phyloP scores from a whole-genome alignment of 441 rosid genomes.

The Rhodomyrtus psidioides region DNA sequence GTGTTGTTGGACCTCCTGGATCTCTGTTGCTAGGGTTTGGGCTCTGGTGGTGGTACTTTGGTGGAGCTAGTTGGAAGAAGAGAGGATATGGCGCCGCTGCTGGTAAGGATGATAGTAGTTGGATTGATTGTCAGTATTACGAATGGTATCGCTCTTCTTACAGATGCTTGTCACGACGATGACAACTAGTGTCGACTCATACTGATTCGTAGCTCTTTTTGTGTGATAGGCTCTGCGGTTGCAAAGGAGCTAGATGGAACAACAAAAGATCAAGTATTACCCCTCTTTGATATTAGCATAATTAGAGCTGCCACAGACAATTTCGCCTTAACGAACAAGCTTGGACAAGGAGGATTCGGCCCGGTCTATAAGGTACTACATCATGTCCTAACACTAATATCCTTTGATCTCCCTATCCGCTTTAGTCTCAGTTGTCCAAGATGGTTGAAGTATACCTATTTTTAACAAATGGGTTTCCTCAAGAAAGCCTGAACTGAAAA shows the following conservation, averaged over 20 bases:
- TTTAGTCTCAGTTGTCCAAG: too few species aligned
- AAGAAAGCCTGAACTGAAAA: neutral
- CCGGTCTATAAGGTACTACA: neutral
- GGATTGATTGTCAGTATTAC: slow-evolving; percentile 26
- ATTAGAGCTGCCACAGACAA: neutral
- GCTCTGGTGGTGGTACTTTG: slow-evolving; percentile 57
- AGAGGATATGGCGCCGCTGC: slow-evolving; percentile 29
- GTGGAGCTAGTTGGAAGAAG: slow-evolving; percentile 21
- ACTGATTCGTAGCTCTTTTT: neutral
- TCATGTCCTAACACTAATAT: neutral
- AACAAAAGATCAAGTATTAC: neutral
- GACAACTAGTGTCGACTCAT: neutral
- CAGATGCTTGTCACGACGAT: neutral
- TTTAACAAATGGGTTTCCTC: neutral
- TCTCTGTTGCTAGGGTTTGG: slow-evolving; percentile 37
- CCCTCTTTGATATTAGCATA: neutral
- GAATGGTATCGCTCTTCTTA: too few species aligned
- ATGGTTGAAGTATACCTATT: neutral
- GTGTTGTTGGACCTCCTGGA: slow-evolving; percentile 40
- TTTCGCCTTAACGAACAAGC: neutral
- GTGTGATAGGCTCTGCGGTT: neutral
- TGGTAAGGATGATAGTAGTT: slow-evolving; percentile 36
- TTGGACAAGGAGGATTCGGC: slow-evolving; percentile 5
- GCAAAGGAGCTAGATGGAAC: neutral
- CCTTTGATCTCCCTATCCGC: neutral